Evolutionary conservation across 2,329 filamentous ascomycete species (phyloP), one percentile per base, ranked within the genome.

Genomic region (Fusarium sp.): DNA sequence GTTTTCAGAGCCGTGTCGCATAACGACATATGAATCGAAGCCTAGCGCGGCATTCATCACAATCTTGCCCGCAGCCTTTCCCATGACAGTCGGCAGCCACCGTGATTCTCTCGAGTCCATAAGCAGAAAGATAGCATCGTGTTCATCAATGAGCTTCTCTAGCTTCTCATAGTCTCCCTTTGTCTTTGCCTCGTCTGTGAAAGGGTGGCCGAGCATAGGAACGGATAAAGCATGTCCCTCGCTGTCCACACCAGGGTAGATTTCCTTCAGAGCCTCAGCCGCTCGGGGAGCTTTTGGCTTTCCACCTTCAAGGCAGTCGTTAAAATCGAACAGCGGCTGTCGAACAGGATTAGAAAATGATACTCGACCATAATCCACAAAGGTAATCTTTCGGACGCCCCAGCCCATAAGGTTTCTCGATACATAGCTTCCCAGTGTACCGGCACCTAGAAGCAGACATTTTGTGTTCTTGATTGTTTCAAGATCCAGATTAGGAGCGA

Each of bases 261-360:
- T 97, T 72, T 93, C 88, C 74, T 87, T 89, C 39, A 99, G 82
- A 9, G 92, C 91, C 75, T 93, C 89, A 0, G 95, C 93, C 4
- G 96, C 96, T 63, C 91, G 87, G 26, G 87, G 82, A 1, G 96
- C 96, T 78, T 99, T 99, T 72, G 89, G 88, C 15, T 89, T 91
- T 1, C 95, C 95, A 7, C 96, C 96, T 42, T 92, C 87, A 6
- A 94, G 82, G 76, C 96, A 98, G 79, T 99, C 96, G 38, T 92
- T 87, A 74, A 97, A 98, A 62, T 90, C 89, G 79, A 97, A 99
- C 3, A 99, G 85, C 2, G 96, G 95, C 77, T 99, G 96, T 34
- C 96, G 90, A 11, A 98, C 96, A 0, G 96, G 96, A 75, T 99
- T 99, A 2, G 95, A 98, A 78, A 94, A 99, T 8, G 94, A 98